A percentile compares a stretch with the other conserved stretches of the same genome.
Evolutionary conservation across 2,329 filamentous ascomycete species (phyloP).

Genomic region (Ophiostoma ulmi): DNA sequence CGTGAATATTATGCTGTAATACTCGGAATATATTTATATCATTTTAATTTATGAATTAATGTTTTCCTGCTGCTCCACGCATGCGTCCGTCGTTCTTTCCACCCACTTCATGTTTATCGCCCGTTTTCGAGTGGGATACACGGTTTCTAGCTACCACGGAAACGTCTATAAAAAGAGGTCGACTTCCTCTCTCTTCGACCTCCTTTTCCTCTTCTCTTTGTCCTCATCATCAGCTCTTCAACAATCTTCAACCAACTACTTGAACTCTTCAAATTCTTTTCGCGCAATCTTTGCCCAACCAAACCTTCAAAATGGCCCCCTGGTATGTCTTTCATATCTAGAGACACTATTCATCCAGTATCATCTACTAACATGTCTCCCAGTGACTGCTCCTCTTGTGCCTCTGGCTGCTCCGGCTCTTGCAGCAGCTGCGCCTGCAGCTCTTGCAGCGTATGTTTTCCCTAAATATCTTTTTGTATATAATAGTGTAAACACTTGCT

Average conservation of each 20-base stretch:
- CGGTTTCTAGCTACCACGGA: not conserved
- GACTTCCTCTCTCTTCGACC: not conserved
- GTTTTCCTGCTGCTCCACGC: not conserved
- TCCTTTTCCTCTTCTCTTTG: not conserved
- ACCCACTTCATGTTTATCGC: not conserved
- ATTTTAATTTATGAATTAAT: not conserved
- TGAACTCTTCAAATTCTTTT: not conserved
- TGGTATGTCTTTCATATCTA: slow-evolving; percentile 5
- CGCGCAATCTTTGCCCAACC: slow-evolving; percentile 12
- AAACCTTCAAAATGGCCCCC: slow-evolving; percentile 12
- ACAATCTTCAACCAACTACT: not conserved
- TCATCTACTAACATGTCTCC: not conserved
- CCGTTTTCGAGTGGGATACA: not conserved
- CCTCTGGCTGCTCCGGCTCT: slow-evolving; percentile 27
- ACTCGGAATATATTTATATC: not conserved
- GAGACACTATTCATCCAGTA: not conserved
- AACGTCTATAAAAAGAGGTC: not conserved
- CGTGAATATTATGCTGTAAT: not conserved
- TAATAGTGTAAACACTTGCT: not conserved
- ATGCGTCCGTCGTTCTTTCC: not conserved
- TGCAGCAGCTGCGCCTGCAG: slow-evolving; percentile 28
- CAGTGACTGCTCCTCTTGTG: slow-evolving; percentile 27
- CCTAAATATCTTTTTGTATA: not conserved
- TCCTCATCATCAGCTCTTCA: not conserved
- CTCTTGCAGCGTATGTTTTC: slow-evolving; percentile 26